Conservation (phyloP, 2,329 filamentous ascomycete genomes). For the Hymenoscyphus infarciens region DNA sequence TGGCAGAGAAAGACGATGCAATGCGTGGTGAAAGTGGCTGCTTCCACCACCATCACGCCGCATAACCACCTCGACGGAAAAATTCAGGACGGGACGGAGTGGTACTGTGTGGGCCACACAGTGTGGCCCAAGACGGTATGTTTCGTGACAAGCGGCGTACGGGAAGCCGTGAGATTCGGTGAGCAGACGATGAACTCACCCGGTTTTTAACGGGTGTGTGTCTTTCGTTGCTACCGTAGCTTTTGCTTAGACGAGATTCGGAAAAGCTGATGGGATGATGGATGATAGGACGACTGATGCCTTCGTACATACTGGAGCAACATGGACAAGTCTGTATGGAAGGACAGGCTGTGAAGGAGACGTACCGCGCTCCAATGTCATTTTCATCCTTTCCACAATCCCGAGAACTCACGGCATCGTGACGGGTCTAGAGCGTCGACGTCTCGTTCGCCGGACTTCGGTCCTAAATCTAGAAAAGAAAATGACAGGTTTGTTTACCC, state of each 20-base stretch:
- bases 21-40: neutral
- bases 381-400: neutral
- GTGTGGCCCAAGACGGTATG: neutral
- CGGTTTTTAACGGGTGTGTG: neutral
- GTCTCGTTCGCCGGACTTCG: neutral
- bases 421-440: no score
- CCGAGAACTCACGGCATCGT: neutral
- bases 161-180: neutral
- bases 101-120: neutral
- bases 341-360: neutral
- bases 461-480: neutral
- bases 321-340: neutral
- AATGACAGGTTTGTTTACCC: constrained; percentile 7
- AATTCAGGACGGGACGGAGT: neutral
- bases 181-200: neutral
- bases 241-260: neutral
- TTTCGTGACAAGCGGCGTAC: neutral
- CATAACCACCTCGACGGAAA: neutral
- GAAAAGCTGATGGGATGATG: neutral
- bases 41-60: neutral
- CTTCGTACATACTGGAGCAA: neutral
- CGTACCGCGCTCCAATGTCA: no score
- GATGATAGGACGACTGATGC: neutral
- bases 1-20: neutral
- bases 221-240: neutral